Evolutionary conservation across 192 early-diverging fungal genomes (phyloP), one percentile per base, ranked within the genome.

Genomic region (Kickxella alabastrina): DNA sequence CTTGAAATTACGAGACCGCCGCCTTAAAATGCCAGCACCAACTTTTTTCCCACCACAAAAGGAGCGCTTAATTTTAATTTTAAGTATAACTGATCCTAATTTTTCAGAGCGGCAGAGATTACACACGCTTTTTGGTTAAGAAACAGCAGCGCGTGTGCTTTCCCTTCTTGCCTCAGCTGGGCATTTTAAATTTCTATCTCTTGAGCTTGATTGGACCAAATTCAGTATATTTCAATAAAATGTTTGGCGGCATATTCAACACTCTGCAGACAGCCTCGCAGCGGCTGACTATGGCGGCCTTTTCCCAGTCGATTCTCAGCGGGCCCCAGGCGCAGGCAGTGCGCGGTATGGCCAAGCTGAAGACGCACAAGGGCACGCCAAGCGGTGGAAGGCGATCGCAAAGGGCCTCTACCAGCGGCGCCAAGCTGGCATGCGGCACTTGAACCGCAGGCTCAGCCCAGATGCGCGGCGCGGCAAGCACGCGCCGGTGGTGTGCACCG

Each of bases 281-380:
- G 41, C 57, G 45, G 22, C 37, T 65, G 15, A 40, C 44, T 14
- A 41, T 41, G 17, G 10, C 37, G 22, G 38, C 44, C 3, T 32
- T 50, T 23, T 43, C 47, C 24, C 49, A 41, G 8, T 29, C 52
- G 54, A 18, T 48, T 22, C 44, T 66, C 5, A 29, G 51, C 41
- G 71, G 71, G 14, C 71, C 71, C n/a, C 71, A 75, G 56, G 19
- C 63, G 21, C 64, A 66, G 43, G 59, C 63, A 14, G 36, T 75
- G 17, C 71, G 71, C 26, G 42, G 39, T 24, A 75, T 75, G 64
- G 59, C 71, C 31, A 75, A 75, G 64, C 55, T 75, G 18, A 75
- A 75, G 48, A 75, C 71, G 18, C 71, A 75, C 64, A 75, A 75
- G 55, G 71, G 64, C 38, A 45, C 71, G 1, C 64, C 41, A 75